These are phyloP conservation scores for Zasmidium cellare DNA, from an alignment of 2,329 filamentous ascomycete genomes.

Conservation along the genomic window DNA sequence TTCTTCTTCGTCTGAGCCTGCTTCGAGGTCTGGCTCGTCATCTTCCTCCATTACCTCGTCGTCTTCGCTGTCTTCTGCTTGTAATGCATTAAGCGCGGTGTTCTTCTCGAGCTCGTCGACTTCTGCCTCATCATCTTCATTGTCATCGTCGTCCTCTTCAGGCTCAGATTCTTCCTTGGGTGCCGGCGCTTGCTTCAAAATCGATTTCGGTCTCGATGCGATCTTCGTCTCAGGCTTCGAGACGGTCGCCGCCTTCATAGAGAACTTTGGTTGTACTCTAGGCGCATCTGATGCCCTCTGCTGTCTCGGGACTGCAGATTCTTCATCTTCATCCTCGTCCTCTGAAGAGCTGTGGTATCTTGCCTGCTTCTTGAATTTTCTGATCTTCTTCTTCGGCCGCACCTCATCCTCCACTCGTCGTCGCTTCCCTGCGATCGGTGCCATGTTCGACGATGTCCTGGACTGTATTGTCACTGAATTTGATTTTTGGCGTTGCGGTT, in stretches of 20 bases:
- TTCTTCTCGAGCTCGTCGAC: constrained; percentile 20
- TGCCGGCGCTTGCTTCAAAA: constrained; percentile 17
- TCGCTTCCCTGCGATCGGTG: constrained; percentile 25
- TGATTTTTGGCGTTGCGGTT: background rate
- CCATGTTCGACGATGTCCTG: constrained; percentile 21
- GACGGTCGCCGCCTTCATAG: constrained; percentile 10
- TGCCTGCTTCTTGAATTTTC: constrained; percentile 61
- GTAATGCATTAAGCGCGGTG: constrained; percentile 21
- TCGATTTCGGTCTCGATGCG: constrained; percentile 18
- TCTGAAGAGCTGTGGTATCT: constrained; percentile 64
- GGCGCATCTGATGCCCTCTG: constrained; percentile 29
- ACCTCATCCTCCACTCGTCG: constrained; percentile 61
- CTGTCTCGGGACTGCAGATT: constrained; percentile 4
- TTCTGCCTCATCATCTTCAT: constrained; percentile 13
- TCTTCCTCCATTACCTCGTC: constrained; percentile 41
- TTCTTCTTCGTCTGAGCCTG: constrained; percentile 30
- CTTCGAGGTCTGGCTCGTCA: constrained; percentile 32
- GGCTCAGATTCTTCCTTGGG: constrained; percentile 8
- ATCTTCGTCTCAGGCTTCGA: constrained; percentile 16
- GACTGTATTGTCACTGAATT: background rate
- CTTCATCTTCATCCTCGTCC: constrained; percentile 51
- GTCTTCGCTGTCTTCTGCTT: constrained; percentile 24
- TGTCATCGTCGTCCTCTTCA: constrained; percentile 15
- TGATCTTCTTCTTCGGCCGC: constrained; percentile 53
- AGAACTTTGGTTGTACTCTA: constrained; percentile 18